Conservation (phyloP, 345 rosid species). For the Balakata baccata region DNA sequence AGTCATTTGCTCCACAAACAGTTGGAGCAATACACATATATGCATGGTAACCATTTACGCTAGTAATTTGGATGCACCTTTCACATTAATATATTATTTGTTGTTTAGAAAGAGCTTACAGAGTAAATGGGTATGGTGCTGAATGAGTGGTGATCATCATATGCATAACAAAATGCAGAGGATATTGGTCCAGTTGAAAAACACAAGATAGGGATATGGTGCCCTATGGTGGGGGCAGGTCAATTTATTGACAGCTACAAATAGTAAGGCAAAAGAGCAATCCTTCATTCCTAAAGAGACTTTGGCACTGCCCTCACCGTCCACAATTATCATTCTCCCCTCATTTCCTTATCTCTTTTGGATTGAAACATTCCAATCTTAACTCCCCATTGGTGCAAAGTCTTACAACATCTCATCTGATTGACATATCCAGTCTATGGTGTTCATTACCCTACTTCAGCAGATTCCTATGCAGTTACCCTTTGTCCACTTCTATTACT, state of each 20-base stretch:
- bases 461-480: background rate
- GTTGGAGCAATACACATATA: background rate
- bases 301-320: constrained; percentile 21
- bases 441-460: background rate
- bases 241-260: constrained; percentile 33
- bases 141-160: constrained; percentile 3
- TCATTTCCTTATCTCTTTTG: constrained; percentile 35
- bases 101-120: background rate
- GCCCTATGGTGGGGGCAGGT: constrained; percentile 23
- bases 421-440: background rate
- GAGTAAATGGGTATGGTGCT: background rate
- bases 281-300: constrained; percentile 23
- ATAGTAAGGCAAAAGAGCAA: constrained; percentile 22
- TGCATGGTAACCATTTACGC: background rate
- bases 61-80: background rate
- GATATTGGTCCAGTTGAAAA: constrained; percentile 27
- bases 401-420: constrained; percentile 20
- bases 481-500: too few relatives aligned
- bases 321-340: constrained; percentile 19
- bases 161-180: constrained; percentile 4
- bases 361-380: constrained; percentile 18
- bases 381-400: constrained; percentile 25
- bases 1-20: background rate
- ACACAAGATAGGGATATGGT: constrained; percentile 14
- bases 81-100: background rate